phyloP scores from a whole-genome alignment of 345 rosid genomes.

The Populus euphratica region DNA sequence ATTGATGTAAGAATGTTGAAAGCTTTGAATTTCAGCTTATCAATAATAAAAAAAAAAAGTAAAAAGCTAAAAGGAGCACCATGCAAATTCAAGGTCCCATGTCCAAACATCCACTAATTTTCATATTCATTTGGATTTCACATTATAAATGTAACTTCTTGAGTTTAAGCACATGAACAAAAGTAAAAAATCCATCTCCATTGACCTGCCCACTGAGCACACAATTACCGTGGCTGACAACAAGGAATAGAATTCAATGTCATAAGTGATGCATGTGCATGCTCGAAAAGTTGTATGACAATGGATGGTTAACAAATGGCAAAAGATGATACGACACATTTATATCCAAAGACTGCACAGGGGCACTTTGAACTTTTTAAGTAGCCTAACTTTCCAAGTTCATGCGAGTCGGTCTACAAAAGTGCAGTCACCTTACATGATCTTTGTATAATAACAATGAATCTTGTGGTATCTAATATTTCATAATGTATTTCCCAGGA shows the following conservation, averaged over 20 bases:
- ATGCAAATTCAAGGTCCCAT: neutral
- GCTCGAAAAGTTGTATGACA: neutral
- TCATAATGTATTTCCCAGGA: neutral
- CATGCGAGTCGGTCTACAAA: neutral
- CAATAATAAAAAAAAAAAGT: neutral
- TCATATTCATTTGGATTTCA: neutral
- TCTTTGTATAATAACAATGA: no score
- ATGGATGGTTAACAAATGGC: neutral
- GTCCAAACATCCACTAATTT: neutral
- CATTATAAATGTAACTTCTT: neutral
- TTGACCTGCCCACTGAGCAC: neutral
- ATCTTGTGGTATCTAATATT: neutral
- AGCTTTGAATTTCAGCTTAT: neutral
- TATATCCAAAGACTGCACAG: neutral
- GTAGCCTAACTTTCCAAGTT: neutral
- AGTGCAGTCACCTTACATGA: neutral
- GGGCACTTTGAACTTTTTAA: neutral
- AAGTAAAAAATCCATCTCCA: neutral
- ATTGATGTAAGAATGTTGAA: neutral
- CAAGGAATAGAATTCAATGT: neutral
- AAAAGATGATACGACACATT: neutral
- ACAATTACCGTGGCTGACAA: no score
- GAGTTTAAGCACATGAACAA: neutral
- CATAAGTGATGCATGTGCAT: neutral
- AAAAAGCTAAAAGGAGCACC: neutral